phyloP scores from a whole-genome alignment of 2,329 filamentous ascomycete species.

The Calonectria montana region DNA sequence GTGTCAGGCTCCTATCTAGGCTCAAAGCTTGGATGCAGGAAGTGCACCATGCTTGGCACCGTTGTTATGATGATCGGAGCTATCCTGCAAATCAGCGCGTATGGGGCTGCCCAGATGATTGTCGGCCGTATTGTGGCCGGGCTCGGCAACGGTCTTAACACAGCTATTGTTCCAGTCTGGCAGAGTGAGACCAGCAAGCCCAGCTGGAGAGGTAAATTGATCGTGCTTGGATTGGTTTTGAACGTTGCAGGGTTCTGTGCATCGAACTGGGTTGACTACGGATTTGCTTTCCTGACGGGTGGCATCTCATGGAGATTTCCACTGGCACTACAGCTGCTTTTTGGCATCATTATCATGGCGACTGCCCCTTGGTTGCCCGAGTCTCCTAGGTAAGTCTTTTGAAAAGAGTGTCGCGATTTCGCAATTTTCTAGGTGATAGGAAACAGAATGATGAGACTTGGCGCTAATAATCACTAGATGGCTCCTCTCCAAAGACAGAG shows the following conservation, averaged over 20 bases:
- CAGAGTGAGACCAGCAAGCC: background rate
- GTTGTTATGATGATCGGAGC: slow-evolving; percentile 69
- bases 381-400: background rate
- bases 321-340: background rate
- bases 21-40: background rate
- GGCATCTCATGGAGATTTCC: background rate
- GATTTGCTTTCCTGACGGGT: background rate
- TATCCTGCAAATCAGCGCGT: slow-evolving; percentile 63
- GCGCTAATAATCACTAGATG: background rate
- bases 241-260: background rate
- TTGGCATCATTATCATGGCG: background rate
- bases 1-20: background rate
- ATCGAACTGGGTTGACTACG: background rate
- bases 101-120: slow-evolving; percentile 59
- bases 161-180: slow-evolving; percentile 50
- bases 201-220: background rate
- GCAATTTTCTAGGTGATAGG: too few relatives aligned
- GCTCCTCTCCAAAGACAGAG: background rate
- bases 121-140: slow-evolving; percentile 61
- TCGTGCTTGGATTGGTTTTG: background rate
- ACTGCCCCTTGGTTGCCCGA: background rate
- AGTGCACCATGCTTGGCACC: slow-evolving; percentile 52
- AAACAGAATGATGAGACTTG: background rate
- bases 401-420: too few relatives aligned
- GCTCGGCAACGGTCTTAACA: slow-evolving; percentile 57